phyloP scores from a whole-genome alignment of 2,329 filamentous ascomycete species.

The Juglanconis oblonga region DNA sequence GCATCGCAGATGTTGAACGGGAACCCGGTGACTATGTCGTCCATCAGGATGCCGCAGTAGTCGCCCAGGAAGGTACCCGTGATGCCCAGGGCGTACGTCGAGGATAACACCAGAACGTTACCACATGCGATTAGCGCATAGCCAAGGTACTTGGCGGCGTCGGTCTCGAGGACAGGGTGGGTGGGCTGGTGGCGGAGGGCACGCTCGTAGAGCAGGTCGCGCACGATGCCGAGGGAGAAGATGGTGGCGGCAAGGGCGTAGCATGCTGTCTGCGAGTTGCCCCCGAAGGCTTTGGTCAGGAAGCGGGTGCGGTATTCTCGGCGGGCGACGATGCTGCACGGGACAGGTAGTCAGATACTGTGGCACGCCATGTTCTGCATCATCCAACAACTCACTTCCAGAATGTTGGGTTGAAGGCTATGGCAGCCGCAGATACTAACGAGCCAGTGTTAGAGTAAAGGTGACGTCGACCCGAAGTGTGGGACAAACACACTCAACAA shows the following conservation, averaged over 20 bases:
- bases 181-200: conserved; percentile 75
- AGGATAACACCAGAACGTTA: conserved; percentile 81
- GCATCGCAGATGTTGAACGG: conserved; percentile 89
- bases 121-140: conserved; percentile 70
- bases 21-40: conserved; percentile 88
- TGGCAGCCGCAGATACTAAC: conserved; percentile 74
- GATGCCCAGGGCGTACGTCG: conserved; percentile 88
- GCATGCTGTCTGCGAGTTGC: conserved; percentile 75
- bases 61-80: conserved; percentile 96
- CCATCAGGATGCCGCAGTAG: conserved; percentile 98
- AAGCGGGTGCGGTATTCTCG: conserved; percentile 84
- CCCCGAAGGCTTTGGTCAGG: conserved; percentile 81
- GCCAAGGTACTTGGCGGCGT: conserved; percentile 59
- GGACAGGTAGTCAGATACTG: neutral
- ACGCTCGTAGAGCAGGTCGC: conserved; percentile 83
- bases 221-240: conserved; percentile 85
- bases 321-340: conserved; percentile 15
- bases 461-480: neutral
- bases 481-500: conserved; percentile 58
- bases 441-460: conserved; percentile 18
- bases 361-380: neutral
- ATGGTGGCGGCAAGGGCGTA: conserved; percentile 86
- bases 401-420: conserved; percentile 96
- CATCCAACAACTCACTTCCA: conserved; percentile 77
- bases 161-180: conserved; percentile 67